These are phyloP conservation scores for Talaromyces sp. DNA, from an alignment of 2,329 filamentous ascomycete genomes.

Conservation along the genomic window DNA sequence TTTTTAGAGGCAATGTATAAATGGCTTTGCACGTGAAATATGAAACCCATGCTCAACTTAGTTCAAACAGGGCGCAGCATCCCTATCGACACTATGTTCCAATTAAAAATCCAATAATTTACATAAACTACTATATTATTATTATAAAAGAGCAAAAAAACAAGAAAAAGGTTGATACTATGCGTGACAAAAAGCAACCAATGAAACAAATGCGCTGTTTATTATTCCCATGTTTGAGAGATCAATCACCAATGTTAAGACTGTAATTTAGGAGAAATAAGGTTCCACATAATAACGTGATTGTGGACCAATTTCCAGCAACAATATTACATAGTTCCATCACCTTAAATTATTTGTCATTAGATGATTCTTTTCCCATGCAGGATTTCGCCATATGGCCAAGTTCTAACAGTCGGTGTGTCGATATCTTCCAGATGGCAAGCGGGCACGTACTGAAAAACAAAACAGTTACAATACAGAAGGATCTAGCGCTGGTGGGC, in stretches of 20 bases:
- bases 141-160: neutral
- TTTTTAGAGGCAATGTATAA: no score
- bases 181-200: neutral
- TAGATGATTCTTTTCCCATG: neutral
- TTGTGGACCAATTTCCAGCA: neutral
- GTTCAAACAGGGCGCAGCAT: neutral
- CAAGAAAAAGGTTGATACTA: neutral
- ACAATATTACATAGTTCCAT: neutral
- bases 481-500: neutral
- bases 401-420: neutral
- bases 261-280: neutral
- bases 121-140: neutral
- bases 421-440: neutral
- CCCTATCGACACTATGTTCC: neutral
- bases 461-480: neutral
- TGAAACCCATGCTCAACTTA: neutral
- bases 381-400: neutral
- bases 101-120: neutral
- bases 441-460: neutral
- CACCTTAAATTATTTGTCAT: neutral
- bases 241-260: neutral
- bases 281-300: neutral
- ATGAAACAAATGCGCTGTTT: neutral
- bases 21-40: no score
- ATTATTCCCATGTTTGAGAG: neutral